Evolutionary conservation across 768 basidiomycete species (phyloP).

Genomic region (Tulasnella sp.): DNA sequence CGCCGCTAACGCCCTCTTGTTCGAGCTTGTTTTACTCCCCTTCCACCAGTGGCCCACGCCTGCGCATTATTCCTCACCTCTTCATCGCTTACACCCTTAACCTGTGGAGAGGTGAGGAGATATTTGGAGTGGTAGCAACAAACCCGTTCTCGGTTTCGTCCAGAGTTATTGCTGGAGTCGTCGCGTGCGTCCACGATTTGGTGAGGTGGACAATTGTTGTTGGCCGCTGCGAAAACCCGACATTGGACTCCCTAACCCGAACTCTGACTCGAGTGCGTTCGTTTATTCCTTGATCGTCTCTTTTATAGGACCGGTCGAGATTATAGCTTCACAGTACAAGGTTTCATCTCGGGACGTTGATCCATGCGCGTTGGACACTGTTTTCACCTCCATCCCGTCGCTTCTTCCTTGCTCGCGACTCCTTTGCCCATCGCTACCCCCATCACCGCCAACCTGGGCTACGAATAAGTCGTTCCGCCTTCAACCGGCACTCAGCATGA

Average conservation of each 20-base stretch:
- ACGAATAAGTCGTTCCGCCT: neutral
- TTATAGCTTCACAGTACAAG: constrained; percentile 79
- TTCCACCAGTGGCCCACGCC: constrained; percentile 97
- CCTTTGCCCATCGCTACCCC: neutral
- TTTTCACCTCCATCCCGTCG: constrained; percentile 63
- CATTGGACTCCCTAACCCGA: neutral
- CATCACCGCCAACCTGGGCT: neutral
- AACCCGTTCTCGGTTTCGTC: constrained; percentile 53
- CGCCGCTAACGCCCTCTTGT: constrained; percentile 85
- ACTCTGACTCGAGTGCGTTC: too few species aligned
- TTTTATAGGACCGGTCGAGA: too few species aligned
- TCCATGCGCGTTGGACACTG: constrained; percentile 92
- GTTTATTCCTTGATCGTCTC: neutral
- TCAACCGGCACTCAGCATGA: neutral
- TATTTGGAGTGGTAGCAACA: constrained; percentile 40
- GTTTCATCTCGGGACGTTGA: constrained; percentile 81
- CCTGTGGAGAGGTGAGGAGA: constrained; percentile 39
- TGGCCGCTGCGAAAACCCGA: too few species aligned
- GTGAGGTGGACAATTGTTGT: too few species aligned
- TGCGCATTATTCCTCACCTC: constrained; percentile 89
- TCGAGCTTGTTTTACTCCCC: constrained; percentile 82
- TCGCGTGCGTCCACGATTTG: too few species aligned
- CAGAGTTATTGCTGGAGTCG: constrained; percentile 88
- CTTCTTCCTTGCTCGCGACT: neutral
- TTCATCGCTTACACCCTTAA: constrained; percentile 68